phyloP scores from a whole-genome alignment of 176 grass and related monocot genomes.

The Hordeum vulgare region MorexV3_pseudomolecules_assembly NC_058518.1:5769153-5769652 shows the following conservation, averaged over 20 bases:
- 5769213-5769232: conserved; percentile 19
- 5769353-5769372: not conserved
- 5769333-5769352: not conserved
- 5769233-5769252: not conserved
- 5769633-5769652: not conserved
- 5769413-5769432: not conserved
- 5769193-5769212: not conserved
- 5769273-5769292: conserved; percentile 1
- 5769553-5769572: rapidly evolving
- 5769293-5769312: not conserved
- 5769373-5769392: not conserved
- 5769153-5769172: not conserved
- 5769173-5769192: conserved; percentile 8
- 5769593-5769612: not conserved
- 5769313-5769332: not conserved
- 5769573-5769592: not conserved
- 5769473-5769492: not conserved
- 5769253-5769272: conserved; percentile 21
- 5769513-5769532: not conserved
- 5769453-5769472: not conserved
- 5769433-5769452: not conserved
- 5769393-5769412: not conserved
- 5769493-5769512: not conserved
- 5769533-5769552: not conserved
- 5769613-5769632: not conserved